Conservation (phyloP, 768 basidiomycete species). For the Russula sp. region DNA sequence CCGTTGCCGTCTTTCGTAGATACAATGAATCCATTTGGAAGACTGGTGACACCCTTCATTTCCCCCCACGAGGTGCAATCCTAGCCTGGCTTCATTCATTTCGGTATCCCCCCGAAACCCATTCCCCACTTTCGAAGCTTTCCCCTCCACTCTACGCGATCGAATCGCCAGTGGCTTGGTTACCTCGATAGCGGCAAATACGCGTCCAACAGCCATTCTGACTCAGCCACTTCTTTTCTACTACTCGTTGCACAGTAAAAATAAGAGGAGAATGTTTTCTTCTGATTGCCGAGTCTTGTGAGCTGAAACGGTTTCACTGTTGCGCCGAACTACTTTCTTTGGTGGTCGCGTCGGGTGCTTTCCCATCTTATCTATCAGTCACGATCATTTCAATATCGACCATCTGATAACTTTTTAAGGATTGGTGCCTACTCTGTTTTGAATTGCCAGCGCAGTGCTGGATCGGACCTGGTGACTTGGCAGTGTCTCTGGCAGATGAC, state of each 20-base stretch:
- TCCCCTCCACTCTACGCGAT: not conserved
- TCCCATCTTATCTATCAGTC: not conserved
- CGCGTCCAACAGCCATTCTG: constrained; percentile 1
- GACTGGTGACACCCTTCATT: not conserved
- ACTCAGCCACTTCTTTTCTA: not conserved
- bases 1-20: not conserved
- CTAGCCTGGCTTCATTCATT: not conserved
- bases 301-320: not conserved
- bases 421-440: not conserved
- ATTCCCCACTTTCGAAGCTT: not conserved
- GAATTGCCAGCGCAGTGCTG: constrained; percentile 4
- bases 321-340: too few relatives aligned
- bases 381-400: not conserved
- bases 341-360: not conserved
- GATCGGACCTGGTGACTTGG: not conserved
- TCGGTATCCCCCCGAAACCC: not conserved
- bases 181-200: not conserved
- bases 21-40: not conserved
- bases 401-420: not conserved
- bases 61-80: not conserved
- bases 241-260: not conserved
- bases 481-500: not conserved
- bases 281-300: not conserved
- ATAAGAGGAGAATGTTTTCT: not conserved
- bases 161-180: not conserved